Conservation (phyloP, 2,329 filamentous ascomycete genomes). For the Acrocalymma vagum region DNA sequence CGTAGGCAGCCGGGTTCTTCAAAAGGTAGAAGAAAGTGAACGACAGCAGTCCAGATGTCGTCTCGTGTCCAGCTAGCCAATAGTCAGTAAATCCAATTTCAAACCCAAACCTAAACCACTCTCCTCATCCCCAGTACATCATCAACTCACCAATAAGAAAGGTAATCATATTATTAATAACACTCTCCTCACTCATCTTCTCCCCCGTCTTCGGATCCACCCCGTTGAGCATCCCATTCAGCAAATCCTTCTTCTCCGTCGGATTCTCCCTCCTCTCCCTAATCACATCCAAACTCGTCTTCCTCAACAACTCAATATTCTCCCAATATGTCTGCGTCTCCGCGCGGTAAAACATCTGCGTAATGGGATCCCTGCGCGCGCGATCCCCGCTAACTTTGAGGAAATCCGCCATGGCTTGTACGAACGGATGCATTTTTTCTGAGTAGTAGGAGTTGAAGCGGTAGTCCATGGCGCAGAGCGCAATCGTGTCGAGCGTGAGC, state of each 20-base stretch:
- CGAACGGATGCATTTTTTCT: slow-evolving; percentile 46
- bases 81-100: too few species aligned
- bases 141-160: neutral
- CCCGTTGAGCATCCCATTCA: slow-evolving; percentile 66
- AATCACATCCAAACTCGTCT: slow-evolving; percentile 66
- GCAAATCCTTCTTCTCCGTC: slow-evolving; percentile 65
- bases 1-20: slow-evolving; percentile 60
- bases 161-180: slow-evolving; percentile 73
- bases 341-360: slow-evolving; percentile 44
- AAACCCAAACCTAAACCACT: too few species aligned
- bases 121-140: slow-evolving; percentile 55
- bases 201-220: slow-evolving; percentile 70
- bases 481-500: slow-evolving; percentile 48
- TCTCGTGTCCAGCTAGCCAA: slow-evolving; percentile 56
- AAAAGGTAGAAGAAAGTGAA: slow-evolving; percentile 61
- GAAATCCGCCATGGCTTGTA: slow-evolving; percentile 49
- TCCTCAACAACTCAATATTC: slow-evolving; percentile 63
- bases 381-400: slow-evolving; percentile 45
- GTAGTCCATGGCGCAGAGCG: slow-evolving; percentile 50
- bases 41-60: slow-evolving; percentile 47
- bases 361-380: slow-evolving; percentile 36
- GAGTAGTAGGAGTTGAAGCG: slow-evolving; percentile 53
- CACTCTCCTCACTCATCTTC: slow-evolving; percentile 62
- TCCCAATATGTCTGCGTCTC: slow-evolving; percentile 60
- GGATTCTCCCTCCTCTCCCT: slow-evolving; percentile 63